Conservation (phyloP, 768 basidiomycete genomes). For the Myochromella boudieri region DNA sequence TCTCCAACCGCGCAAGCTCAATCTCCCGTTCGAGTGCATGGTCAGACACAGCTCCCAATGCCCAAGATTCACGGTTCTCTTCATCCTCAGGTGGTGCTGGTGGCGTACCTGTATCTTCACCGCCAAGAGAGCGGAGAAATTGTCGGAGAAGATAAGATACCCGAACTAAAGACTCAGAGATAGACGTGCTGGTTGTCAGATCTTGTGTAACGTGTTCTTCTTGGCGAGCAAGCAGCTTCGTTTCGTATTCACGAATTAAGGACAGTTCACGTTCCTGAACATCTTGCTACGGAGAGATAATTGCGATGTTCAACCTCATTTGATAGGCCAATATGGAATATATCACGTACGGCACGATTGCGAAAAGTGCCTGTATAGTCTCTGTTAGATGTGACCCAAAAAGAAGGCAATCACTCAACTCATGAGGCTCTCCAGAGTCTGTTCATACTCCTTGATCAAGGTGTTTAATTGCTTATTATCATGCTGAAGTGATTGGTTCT, state of each 20-base stretch:
- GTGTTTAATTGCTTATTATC: constrained; percentile 95
- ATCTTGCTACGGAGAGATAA: constrained; percentile 59
- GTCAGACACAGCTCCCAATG: constrained; percentile 47
- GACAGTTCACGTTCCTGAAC: constrained; percentile 91
- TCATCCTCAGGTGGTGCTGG: constrained; percentile 25
- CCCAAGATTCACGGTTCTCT: constrained; percentile 43
- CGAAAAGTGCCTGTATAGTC: constrained; percentile 59
- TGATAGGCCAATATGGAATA: background rate
- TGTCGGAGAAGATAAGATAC: constrained; percentile 69
- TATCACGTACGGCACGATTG: constrained; percentile 76
- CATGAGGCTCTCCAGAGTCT: constrained; percentile 95
- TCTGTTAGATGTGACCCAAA: constrained; percentile 5
- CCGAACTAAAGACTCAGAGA: constrained; percentile 68
- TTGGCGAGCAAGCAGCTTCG: constrained; percentile 73
- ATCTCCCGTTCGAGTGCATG: constrained; percentile 87
- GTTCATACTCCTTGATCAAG: constrained; percentile 95
- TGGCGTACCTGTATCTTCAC: constrained; percentile 52
- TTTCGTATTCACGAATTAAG: constrained; percentile 88
- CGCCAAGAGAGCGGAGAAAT: constrained; percentile 66
- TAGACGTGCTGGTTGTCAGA: constrained; percentile 59
- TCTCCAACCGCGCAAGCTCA: constrained; percentile 84
- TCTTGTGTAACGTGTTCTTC: constrained; percentile 61
- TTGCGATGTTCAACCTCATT: constrained; percentile 9
- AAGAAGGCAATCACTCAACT: constrained; percentile 34
- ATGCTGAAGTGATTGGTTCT: constrained; percentile 83